Evolutionary conservation across 2,329 filamentous ascomycete species (phyloP).

Genomic region (Trichoderma lentiforme): DNA sequence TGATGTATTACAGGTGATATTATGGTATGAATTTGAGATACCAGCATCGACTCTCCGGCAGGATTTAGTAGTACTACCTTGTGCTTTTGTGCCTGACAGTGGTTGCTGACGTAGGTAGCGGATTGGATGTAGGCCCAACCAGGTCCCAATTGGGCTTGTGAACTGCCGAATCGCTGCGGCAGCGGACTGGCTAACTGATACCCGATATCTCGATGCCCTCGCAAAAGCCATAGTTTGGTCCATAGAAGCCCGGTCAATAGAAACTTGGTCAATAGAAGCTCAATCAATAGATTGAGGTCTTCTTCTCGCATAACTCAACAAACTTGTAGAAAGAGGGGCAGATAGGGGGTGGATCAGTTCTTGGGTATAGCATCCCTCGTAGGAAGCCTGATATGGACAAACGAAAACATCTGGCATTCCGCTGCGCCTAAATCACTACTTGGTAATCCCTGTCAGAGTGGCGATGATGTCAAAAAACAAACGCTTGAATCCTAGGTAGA

Average conservation of each 20-base stretch:
- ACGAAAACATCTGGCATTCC: not conserved
- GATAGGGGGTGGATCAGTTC: not conserved
- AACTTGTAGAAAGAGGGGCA: not conserved
- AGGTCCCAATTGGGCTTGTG: not conserved
- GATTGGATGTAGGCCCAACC: not conserved
- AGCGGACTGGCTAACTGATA: not conserved
- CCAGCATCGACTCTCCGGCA: not conserved
- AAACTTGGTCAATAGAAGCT: not conserved
- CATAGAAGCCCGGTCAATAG: not conserved
- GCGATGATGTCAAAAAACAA: not conserved
- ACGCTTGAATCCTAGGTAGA: constrained; percentile 17
- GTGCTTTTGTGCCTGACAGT: not conserved
- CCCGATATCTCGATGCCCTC: not conserved
- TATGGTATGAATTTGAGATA: not conserved
- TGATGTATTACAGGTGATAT: not conserved
- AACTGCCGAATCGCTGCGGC: not conserved
- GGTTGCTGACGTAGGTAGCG: not conserved
- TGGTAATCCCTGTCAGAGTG: not conserved
- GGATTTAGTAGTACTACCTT: not conserved
- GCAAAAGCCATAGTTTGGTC: not conserved
- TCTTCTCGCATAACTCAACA: not conserved
- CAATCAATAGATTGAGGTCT: not conserved
- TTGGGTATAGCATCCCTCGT: not conserved
- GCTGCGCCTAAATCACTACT: not conserved
- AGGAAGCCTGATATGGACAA: not conserved